Evolutionary conservation across 768 basidiomycete species (phyloP).

Genomic region (Mycena vitilis): DNA sequence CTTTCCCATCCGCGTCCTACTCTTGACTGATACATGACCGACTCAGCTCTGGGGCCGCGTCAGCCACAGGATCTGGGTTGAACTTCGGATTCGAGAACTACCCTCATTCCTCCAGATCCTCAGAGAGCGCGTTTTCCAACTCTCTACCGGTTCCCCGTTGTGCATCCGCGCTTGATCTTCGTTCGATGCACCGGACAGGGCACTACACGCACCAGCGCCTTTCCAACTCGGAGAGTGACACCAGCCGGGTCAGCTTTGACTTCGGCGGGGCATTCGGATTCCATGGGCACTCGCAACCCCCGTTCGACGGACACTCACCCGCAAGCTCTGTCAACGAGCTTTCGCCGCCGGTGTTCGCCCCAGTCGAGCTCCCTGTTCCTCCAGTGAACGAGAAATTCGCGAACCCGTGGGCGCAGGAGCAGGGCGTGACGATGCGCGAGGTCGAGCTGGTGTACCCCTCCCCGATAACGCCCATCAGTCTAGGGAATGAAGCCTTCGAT

Average conservation of each 20-base stretch:
- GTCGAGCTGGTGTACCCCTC: constrained; percentile 28
- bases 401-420: constrained; percentile 25
- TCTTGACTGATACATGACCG: background rate
- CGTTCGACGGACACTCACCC: constrained; percentile 10
- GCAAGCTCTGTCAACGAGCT: constrained; percentile 7
- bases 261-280: constrained; percentile 3
- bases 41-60: constrained; percentile 21
- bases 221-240: constrained; percentile 3
- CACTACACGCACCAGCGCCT: constrained; percentile 19
- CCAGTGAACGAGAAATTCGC: constrained; percentile 17
- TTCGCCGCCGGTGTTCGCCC: constrained; percentile 1
- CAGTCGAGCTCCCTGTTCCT: constrained; percentile 4
- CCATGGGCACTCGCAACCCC: constrained; percentile 5
- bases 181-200: constrained; percentile 6
- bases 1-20: background rate
- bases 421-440: constrained; percentile 18
- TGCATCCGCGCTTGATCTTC: constrained; percentile 27
- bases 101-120: constrained; percentile 16
- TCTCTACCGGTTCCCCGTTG: constrained; percentile 16
- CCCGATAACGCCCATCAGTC: constrained; percentile 25
- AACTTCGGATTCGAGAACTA: background rate
- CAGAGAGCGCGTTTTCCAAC: constrained; percentile 14
- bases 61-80: constrained; percentile 20
- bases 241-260: background rate
- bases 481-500: constrained; percentile 10